phyloP scores from a whole-genome alignment of 2,329 filamentous ascomycete species.

The Coniochaeta hoffmannii region DNA sequence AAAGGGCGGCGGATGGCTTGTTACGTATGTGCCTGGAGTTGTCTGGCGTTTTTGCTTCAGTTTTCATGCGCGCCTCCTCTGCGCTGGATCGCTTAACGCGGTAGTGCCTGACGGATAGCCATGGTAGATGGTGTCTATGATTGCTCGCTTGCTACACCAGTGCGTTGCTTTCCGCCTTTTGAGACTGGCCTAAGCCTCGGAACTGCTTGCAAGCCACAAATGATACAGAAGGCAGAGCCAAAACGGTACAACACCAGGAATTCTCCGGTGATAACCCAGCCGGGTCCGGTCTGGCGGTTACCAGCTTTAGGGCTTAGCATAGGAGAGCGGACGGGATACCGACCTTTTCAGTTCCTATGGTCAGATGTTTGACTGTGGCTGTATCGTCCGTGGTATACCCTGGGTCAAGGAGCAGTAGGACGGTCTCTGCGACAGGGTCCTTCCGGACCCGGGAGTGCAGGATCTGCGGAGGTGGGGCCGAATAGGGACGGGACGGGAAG shows the following conservation, averaged over 20 bases:
- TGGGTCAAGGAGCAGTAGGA: too few species aligned
- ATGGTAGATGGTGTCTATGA: neutral
- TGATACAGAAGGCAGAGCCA: neutral
- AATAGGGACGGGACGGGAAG: neutral
- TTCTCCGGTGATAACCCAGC: neutral
- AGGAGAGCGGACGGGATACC: neutral
- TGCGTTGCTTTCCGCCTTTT: neutral
- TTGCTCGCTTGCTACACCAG: neutral
- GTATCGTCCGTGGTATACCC: too few species aligned
- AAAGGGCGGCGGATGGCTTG: neutral
- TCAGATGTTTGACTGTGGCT: too few species aligned
- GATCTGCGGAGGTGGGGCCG: neutral
- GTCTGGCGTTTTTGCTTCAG: neutral
- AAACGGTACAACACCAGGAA: neutral
- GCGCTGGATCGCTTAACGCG: neutral
- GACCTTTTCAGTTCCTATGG: neutral
- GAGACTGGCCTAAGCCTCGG: too few species aligned
- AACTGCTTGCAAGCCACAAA: neutral
- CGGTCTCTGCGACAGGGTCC: too few species aligned
- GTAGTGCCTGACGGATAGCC: neutral
- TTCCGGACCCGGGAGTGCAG: too few species aligned
- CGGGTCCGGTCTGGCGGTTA: neutral
- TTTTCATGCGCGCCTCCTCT: neutral
- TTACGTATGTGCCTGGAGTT: slow-evolving; percentile 1
- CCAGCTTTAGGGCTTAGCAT: neutral